Evolutionary conservation across 352 stramenopile genomes (phyloP), one percentile per base, ranked within the genome.

Genomic region (Phytophthora cryptogea): DNA sequence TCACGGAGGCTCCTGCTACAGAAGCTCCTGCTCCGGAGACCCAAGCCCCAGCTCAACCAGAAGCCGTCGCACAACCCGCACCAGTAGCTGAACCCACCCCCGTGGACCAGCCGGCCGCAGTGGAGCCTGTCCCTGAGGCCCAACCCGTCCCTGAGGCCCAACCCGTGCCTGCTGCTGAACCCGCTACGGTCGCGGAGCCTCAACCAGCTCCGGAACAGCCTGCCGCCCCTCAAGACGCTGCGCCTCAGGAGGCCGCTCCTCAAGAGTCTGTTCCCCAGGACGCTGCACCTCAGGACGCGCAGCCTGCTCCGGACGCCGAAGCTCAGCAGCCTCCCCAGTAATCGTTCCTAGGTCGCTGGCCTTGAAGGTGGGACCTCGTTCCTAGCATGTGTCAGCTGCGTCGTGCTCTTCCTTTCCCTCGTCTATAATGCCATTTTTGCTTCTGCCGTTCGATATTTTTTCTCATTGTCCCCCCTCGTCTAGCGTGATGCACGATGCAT

Each of bases 341-440:
- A 65, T 30, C n/a, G 36, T 20, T n/a, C 5, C 20, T 54, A 17
- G 48, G 6, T 26, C 49, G 6, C 26, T 54, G 48, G 11, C 40
- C 20, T 23, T 23, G 20, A 23, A 23, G 20, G 20, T 23, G 20
- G 20, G 20, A 23, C 20, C 20, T 23, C 20, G 20, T 23, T 23
- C 20, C 20, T 23, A 23, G 20, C 20, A 23, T 23, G 20, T 48
- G 13, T 13, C 11, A 14, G 30, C 35, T 40, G 10, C 20, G 36
- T 6, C 14, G 13, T 23, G 36, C 0, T 20, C 36, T 23, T 41
- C 5, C 8, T 10, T 41, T 23, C 5, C 36, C 36, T 41, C 36
- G 4, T 41, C 16, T 54, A 59, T 65, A 65, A 65, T 59, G 33
- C 48, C 57, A 59, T 65, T 65, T 65, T 65, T 65, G 41, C 40